These are phyloP conservation scores for Suillus ampliporus DNA, from an alignment of 768 basidiomycete genomes.

Conservation along the genomic window DNA sequence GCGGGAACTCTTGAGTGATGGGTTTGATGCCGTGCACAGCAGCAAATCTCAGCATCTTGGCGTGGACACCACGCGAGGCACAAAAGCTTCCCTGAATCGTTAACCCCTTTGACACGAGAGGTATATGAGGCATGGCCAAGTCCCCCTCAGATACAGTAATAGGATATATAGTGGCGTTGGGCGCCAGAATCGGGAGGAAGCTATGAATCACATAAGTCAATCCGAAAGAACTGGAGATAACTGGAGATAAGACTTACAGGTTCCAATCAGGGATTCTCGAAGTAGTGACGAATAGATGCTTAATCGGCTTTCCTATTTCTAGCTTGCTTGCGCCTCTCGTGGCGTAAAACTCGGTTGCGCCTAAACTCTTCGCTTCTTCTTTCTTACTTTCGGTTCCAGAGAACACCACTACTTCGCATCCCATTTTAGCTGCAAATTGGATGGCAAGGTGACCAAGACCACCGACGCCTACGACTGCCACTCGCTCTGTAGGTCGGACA, in stretches of 20 bases:
- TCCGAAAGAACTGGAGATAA: neutral
- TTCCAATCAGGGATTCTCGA: slow-evolving; percentile 36
- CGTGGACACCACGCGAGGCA: slow-evolving; percentile 33
- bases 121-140: slow-evolving; percentile 27
- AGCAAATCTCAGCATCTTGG: slow-evolving; percentile 41
- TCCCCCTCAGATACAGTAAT: slow-evolving; percentile 30
- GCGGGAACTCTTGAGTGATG: slow-evolving; percentile 37
- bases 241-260: slow-evolving; percentile 26
- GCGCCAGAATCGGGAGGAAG: slow-evolving; percentile 32
- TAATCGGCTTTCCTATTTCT: slow-evolving; percentile 30
- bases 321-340: slow-evolving; percentile 33
- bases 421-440: slow-evolving; percentile 46
- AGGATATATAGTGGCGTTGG: slow-evolving; percentile 29
- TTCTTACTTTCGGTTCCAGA: slow-evolving; percentile 39
- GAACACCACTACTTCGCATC: slow-evolving; percentile 43
- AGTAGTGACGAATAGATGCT: slow-evolving; percentile 40
- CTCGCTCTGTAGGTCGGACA: slow-evolving; percentile 37
- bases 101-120: slow-evolving; percentile 22
- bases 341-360: slow-evolving; percentile 43
- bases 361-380: slow-evolving; percentile 38
- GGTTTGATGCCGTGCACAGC: slow-evolving; percentile 36
- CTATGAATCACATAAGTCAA: slow-evolving; percentile 14
- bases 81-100: slow-evolving; percentile 30
- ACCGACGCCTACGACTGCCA: slow-evolving; percentile 41
- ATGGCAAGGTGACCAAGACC: slow-evolving; percentile 46